phyloP scores from a whole-genome alignment of 768 basidiomycete genomes.

The Suillus sp. region DNA sequence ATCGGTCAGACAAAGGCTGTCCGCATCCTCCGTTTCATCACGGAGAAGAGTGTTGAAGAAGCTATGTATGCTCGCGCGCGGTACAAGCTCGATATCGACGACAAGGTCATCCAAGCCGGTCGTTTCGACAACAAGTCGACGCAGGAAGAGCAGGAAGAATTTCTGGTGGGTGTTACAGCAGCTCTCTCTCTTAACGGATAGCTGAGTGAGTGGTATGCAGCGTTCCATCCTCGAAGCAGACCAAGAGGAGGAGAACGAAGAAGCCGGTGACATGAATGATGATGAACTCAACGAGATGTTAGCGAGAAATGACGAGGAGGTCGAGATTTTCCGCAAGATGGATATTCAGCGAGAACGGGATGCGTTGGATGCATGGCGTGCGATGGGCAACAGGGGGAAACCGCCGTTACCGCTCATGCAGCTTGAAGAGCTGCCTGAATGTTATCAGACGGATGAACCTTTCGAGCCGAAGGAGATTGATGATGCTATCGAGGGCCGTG shows the following conservation, averaged over 20 bases:
- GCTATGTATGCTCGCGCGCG: constrained; percentile 95
- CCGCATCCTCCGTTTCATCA: constrained; percentile 94
- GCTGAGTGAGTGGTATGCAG: constrained; percentile 40
- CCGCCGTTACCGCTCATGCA: constrained; percentile 78
- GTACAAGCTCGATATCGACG: constrained; percentile 97
- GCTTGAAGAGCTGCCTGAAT: constrained; percentile 88
- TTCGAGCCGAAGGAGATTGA: constrained; percentile 66
- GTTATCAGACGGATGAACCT: constrained; percentile 84
- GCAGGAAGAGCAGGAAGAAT: constrained; percentile 95
- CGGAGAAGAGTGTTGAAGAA: constrained; percentile 97
- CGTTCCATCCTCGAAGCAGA: constrained; percentile 90
- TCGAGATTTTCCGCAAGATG: constrained; percentile 74
- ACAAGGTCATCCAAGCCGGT: constrained; percentile 99
- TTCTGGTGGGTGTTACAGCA: constrained; percentile 61
- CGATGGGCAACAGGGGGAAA: constrained; percentile 73
- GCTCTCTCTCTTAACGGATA: constrained; percentile 7
- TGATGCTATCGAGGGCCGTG: constrained; percentile 69
- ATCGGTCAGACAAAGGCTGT: constrained; percentile 99
- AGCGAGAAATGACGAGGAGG: constrained; percentile 81
- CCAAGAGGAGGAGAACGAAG: constrained; percentile 87
- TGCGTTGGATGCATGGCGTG: constrained; percentile 64
- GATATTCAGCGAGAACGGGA: constrained; percentile 80
- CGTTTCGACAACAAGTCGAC: constrained; percentile 99
- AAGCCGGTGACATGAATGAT: constrained; percentile 90
- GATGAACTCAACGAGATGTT: constrained; percentile 95